Evolutionary conservation across 2,329 filamentous ascomycete genomes (phyloP), one percentile per base, ranked within the genome.

Genomic region (Colletotrichum tamarilloi): DNA sequence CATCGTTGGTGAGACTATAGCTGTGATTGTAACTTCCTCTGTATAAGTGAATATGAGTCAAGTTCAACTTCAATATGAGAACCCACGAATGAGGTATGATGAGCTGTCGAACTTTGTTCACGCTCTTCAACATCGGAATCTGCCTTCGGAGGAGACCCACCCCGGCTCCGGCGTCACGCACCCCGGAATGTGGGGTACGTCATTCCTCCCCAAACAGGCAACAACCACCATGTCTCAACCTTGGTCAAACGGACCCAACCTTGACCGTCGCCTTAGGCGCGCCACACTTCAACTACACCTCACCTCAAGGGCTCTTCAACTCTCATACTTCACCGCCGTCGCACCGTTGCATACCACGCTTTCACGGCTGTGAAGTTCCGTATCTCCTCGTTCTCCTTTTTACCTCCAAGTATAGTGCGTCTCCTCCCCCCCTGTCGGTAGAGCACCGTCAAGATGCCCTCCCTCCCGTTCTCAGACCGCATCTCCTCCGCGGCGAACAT

Each of bases 401-500:
- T 9, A 35, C 22, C 19, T 49, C 24, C 24, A 16, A n/a, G n/a
- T 11, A 12, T 30, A 22, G 38, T 24, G 49, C 16, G 42, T 7
- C 42, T 38, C 19, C 52, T 14, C 35, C 14, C 14, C 12, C 24
- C 52, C 5, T 26, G 32, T 42, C 2, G 8, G 62, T 14, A 19
- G 24, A 52, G 12, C 19, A 22, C 19, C 4, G 19, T 5, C 30
- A 30, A 46, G 28, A 72, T 69, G 70, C 59, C 70, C 24, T 57
- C 62, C n/a, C 65, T 72, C 14, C 59, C 70, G 12, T 69, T 70
- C 57, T 30, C 26, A 28, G 56, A 70, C 46, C 66, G 66, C 46
- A 67, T 63, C 57, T 70, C 71, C 14, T 70, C 71, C 56, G 26
- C 67, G 16, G 55, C 62, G 46, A 66, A 38, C 57, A 82, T 83